Evolutionary conservation across 2,329 filamentous ascomycete genomes (phyloP).

Genomic region (Biscogniauxia sp.): DNA sequence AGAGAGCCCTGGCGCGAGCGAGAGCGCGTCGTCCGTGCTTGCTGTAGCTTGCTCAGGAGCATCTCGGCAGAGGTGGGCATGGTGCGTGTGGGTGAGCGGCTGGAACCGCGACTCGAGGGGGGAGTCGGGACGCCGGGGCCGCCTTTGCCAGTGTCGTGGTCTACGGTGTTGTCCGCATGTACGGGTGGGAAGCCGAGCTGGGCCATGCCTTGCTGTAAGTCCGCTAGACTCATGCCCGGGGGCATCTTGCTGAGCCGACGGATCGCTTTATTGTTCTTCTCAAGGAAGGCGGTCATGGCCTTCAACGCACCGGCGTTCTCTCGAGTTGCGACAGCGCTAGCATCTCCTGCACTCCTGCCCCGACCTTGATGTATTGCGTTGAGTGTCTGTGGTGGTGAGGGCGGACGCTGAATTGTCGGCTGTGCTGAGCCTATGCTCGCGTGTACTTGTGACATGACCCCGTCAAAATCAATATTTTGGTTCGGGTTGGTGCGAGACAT

Average conservation of each 20-base stretch:
- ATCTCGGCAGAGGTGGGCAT: slow-evolving; percentile 20
- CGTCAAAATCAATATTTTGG: slow-evolving; percentile 43
- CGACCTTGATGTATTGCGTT: slow-evolving; percentile 43
- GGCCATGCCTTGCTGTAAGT: slow-evolving; percentile 27
- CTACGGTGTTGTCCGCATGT: slow-evolving; percentile 12
- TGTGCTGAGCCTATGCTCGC: slow-evolving; percentile 30
- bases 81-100: slow-evolving; percentile 25
- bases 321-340: slow-evolving; percentile 40
- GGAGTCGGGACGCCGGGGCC: slow-evolving; percentile 28
- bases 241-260: slow-evolving; percentile 42
- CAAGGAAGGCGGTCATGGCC: slow-evolving; percentile 45
- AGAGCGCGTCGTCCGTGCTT: slow-evolving; percentile 6
- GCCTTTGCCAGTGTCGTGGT: slow-evolving; percentile 8
- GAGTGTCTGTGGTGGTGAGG: slow-evolving; percentile 31
- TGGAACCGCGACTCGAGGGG: slow-evolving; percentile 34
- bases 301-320: slow-evolving; percentile 42
- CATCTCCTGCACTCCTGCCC: slow-evolving; percentile 33
- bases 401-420: slow-evolving; percentile 19
- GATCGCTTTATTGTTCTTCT: slow-evolving; percentile 42
- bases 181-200: slow-evolving; percentile 1
- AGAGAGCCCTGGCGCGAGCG: slow-evolving; percentile 18
- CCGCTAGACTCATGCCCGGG: slow-evolving; percentile 32
- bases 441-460: slow-evolving; percentile 42
- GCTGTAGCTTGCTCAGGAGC: slow-evolving; percentile 21
- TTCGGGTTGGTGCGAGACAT: slow-evolving; percentile 27